Base-by-base conservation (phyloP, 208 protist species). In the Leishmania tarentolae region DNA sequence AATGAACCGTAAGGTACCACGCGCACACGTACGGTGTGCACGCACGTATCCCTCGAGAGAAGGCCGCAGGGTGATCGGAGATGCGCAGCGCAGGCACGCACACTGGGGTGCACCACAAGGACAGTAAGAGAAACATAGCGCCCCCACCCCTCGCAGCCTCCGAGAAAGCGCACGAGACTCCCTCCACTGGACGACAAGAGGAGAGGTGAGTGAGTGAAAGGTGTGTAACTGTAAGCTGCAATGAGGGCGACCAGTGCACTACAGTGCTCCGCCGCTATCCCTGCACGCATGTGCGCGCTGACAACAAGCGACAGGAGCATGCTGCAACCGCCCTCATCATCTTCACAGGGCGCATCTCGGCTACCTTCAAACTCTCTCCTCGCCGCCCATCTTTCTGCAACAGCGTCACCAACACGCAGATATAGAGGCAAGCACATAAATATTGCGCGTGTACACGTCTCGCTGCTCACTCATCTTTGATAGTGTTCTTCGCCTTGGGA, bases 401-500 rank as follows among this genome's bases (percentile, higher is more conserved):
- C 28, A 35, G 0, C 57, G 57, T 68, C 61, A 42, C 61, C 13
- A 40, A 72, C 46, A 46, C 77, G 73, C 42, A 46, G 68, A 59
- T 35, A 47, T 35, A 72, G 57, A n/a, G 19, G 13, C 35, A 69
- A 46, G 11, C 73, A 76, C 52, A 42, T 5, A 28, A 28, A 57
- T 63, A 37, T 13, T 31, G 37, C 47, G 35, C 35, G 17, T 40
- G 74, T 35, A 50, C 31, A 35, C 21, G 24, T 31, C 4, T 50
- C 37, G 3, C 53, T 24, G 19, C 24, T 77, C 90, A 97, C 78
- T 97, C 94, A 74, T 95, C 92, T 76, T 90, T 92, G 79, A 97
- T 97, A 61, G 94, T 97, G 83, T 97, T 97, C 87, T 96, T 97
- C 50, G 92, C 79, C 84, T 95, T 94, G 1, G 91, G 91, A 75